These are phyloP conservation scores for Hypoxylon sp. DNA, from an alignment of 2,329 filamentous ascomycete genomes.

Conservation along the genomic window DNA sequence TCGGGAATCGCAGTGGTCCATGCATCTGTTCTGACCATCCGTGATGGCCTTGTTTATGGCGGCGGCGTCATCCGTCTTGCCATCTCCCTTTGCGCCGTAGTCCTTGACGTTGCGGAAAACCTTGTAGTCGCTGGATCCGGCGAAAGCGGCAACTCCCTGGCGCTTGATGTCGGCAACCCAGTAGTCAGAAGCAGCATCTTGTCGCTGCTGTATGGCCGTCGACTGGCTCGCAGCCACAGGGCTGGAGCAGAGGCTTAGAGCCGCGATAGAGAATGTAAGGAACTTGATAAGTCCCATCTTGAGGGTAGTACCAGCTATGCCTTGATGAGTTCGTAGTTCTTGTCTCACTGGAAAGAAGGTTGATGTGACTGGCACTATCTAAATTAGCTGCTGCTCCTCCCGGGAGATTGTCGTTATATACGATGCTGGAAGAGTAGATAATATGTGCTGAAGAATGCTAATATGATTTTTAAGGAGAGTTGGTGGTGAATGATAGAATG, in stretches of 20 bases:
- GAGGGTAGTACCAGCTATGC: conserved; percentile 44
- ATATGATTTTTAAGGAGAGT: conserved; percentile 7
- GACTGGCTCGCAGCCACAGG: conserved; percentile 32
- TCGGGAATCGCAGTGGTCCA: conserved; percentile 79
- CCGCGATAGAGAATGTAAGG: conserved; percentile 41
- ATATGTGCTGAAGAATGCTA: conserved; percentile 1
- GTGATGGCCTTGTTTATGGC: conserved; percentile 87
- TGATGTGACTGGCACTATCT: conserved; percentile 21
- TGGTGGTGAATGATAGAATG: not conserved
- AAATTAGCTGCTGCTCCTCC: conserved; percentile 22
- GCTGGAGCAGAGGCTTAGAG: conserved; percentile 39
- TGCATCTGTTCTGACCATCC: conserved; percentile 77
- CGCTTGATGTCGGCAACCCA: conserved; percentile 77
- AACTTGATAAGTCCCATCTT: conserved; percentile 46
- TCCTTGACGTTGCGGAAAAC: conserved; percentile 81
- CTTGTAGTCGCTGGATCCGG: conserved; percentile 65
- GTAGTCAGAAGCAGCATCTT: conserved; percentile 59
- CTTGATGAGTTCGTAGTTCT: conserved; percentile 32
- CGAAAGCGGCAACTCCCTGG: conserved; percentile 72
- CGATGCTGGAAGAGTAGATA: not conserved
- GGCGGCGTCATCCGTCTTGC: conserved; percentile 79
- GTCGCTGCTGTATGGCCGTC: conserved; percentile 36
- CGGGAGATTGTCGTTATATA: conserved; percentile 1
- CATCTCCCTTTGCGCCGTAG: conserved; percentile 75
- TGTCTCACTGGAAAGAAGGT: conserved; percentile 30